Base-by-base conservation (phyloP, 768 basidiomycete species). In the Botryobasidium botryosum region DNA sequence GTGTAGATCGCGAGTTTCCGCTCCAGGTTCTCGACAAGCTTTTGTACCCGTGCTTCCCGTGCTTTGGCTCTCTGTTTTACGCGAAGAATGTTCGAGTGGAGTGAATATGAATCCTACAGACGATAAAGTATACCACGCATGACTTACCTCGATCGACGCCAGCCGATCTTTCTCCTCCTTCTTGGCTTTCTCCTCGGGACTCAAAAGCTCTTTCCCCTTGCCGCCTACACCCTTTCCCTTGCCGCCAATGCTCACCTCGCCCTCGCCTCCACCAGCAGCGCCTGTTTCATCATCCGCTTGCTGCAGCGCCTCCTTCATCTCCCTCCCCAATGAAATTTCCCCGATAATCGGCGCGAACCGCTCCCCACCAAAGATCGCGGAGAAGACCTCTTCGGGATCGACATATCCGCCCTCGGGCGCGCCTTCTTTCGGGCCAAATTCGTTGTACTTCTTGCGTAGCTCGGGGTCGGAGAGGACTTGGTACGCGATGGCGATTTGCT, bases 271-370 rank as follows among this genome's bases (percentile, higher is more conserved):
- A 10, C 32, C 37, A 1, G 45, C 45, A n/a, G 40, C 46, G 8
- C 43, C 50, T 1, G 45, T 45, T 5, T 67, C 72, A 40, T 82
- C 82, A 29, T 80, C 81, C 0, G 76, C 85, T 56, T 90, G 86
- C 55, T 91, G 87, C 56, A 91, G 60, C 3, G 85, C 88, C 2
- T 79, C 70, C 65, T 92, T 92, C 88, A 92, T 90, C 55, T 92
- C 88, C 53, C 72, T 69, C 25, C 84, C 88, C 44, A 92, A 64
- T 49, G 82, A 83, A 53, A 91, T 88, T 35, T 79, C 69, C 6
- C 88, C 88, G 56, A 92, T 90, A 56, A 91, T 84, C 2, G 84
- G 77, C 35, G 76, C 62, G 60, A 91, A 91, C 25, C 77, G 64
- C 42, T 88, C 85, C 2, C 87, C 87, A 35, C 88, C 88, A 51